Conservation (phyloP, 2,329 filamentous ascomycete species). For the Cytospora mali region DNA sequence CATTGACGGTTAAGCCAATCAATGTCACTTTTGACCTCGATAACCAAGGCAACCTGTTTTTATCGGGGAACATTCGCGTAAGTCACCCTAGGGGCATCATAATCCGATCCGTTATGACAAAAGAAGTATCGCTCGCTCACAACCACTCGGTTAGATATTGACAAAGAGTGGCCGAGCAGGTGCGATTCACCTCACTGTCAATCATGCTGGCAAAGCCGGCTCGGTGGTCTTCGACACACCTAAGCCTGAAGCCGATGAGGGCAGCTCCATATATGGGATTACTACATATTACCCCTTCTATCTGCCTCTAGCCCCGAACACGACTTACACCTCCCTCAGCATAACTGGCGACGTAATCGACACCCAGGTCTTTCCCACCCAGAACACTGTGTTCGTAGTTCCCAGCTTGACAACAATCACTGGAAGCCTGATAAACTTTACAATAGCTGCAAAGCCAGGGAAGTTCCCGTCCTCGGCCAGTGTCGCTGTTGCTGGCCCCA, state of each 20-base stretch:
- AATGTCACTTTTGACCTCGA: constrained; percentile 3
- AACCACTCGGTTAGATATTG: background rate
- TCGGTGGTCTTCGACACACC: background rate
- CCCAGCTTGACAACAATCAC: background rate
- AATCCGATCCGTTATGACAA: too few species aligned
- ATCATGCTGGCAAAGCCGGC: too few species aligned
- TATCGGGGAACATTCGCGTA: constrained; percentile 4
- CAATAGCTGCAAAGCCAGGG: background rate
- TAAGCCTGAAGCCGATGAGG: background rate
- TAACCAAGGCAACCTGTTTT: background rate
- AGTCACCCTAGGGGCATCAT: background rate
- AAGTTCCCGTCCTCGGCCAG: background rate
- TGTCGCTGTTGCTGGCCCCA: background rate
- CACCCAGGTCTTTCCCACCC: background rate
- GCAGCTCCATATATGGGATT: background rate
- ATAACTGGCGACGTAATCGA: background rate
- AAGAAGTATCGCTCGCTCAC: background rate
- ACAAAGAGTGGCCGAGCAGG: background rate
- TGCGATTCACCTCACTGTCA: background rate
- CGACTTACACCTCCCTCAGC: background rate
- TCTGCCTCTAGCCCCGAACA: background rate
- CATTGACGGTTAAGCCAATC: background rate
- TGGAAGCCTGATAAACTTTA: background rate
- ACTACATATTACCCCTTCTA: constrained; percentile 3
- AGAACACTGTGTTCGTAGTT: background rate